These are phyloP conservation scores for Lasiosphaeris hirsuta DNA, from an alignment of 495 filamentous ascomycete species.

Conservation along the genomic window DNA sequence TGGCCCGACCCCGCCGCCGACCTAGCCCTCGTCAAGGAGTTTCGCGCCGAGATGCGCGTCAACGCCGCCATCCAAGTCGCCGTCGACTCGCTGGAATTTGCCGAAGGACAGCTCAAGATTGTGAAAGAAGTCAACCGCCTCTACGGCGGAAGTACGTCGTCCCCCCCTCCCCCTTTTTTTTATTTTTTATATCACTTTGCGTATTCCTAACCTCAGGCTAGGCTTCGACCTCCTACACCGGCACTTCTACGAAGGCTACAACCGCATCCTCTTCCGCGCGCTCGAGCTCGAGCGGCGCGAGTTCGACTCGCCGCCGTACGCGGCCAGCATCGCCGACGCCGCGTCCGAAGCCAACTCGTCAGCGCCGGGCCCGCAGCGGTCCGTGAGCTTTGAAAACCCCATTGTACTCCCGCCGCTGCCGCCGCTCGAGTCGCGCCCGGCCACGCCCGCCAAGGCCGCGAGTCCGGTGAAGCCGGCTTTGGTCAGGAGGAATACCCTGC, in stretches of 20 bases:
- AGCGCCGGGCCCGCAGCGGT: not conserved
- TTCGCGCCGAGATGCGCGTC: conserved; percentile 31
- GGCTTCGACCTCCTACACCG: conserved; percentile 22
- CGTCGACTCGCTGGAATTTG: conserved; percentile 31
- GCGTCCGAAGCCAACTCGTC: not conserved
- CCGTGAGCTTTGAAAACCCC: conserved; percentile 1
- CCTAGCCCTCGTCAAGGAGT: conserved; percentile 18
- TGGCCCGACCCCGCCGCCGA: conserved; percentile 8
- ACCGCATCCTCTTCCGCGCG: conserved; percentile 25
- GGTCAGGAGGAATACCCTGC: conserved; percentile 13
- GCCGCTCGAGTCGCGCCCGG: not conserved
- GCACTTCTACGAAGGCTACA: conserved; percentile 32
- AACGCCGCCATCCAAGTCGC: conserved; percentile 33
- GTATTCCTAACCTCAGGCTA: not conserved
- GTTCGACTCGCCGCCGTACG: conserved; percentile 14
- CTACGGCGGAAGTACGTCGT: conserved; percentile 25
- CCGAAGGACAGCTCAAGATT: conserved; percentile 28
- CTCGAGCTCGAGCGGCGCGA: conserved; percentile 26
- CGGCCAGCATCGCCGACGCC: not conserved
- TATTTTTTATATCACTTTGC: not conserved
- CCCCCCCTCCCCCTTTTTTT: too few relatives aligned
- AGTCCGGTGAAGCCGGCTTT: not conserved
- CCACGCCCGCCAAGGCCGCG: not conserved
- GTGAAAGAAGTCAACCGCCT: conserved; percentile 25
- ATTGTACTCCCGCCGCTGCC: not conserved